Base-by-base conservation (phyloP, 352 stramenopile species). In the Globisporangium radiosum region DNA sequence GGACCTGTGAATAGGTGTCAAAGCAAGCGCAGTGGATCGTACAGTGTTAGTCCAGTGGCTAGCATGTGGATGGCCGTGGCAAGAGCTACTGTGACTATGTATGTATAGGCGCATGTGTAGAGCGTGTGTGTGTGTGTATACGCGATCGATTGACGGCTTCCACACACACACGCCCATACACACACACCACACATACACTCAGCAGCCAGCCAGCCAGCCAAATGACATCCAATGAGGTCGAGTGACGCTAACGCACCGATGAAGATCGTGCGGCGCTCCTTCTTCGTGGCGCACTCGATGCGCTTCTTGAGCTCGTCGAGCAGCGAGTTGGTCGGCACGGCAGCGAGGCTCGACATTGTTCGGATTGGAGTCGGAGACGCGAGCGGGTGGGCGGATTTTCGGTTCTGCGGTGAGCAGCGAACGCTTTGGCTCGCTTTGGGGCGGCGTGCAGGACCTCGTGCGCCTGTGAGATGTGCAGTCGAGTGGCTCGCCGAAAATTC, bases 251-350 rank as follows among this genome's bases (percentile, higher is more conserved):
- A 70, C 76, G 68, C 69, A 94, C 92, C 92, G 66, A 98, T 96
- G 64, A 98, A 96, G 65, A 98, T 97, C 40, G 90, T 97, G 63
- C 90, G 86, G 64, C 91, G 94, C 75, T 97, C 90, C 76, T 96
- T 95, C 77, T 97, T 98, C 65, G 75, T 71, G 49, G 81, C 75
- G 71, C 93, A 98, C 47, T 96, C 82, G 43, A 97, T 85, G 66
- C 91, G 85, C 72, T 92, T 94, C 80, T 97, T 75, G 56, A 98
- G 62, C 78, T 98, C 90, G 52, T 88, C 77, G 51, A 98, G 78
- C 47, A 98, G 76, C 48, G 76, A 73, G 64, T 87, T 78, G 37
- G 90, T 97, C 51, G 88, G 85, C 52, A 94, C 72, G 37, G 73
- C 78, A 53, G 85, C 85, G 67, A 94, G 81, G 50, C 49, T 73